These are phyloP conservation scores for Purpureocillium lavendulum DNA, from an alignment of 2,329 filamentous ascomycete genomes.

Conservation along the genomic window DNA sequence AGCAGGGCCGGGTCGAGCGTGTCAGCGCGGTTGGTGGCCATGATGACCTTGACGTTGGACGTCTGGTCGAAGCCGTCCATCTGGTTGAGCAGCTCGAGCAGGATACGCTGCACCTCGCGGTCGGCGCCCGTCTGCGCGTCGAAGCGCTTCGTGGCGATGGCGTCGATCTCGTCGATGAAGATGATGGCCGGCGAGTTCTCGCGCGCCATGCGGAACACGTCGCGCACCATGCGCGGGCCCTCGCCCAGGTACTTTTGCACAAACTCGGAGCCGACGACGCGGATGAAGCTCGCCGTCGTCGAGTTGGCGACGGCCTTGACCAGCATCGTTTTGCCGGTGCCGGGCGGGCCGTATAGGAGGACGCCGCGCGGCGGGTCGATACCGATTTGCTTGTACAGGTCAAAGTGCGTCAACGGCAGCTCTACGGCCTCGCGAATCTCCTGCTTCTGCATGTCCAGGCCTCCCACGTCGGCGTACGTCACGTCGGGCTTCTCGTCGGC, in stretches of 20 bases:
- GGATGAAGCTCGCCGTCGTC: slow-evolving; percentile 96
- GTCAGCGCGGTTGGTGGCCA: slow-evolving; percentile 98
- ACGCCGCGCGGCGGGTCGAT: slow-evolving; percentile 97
- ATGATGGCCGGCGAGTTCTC: slow-evolving; percentile 98
- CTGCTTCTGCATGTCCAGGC: slow-evolving; percentile 99
- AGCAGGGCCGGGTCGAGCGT: slow-evolving; percentile 92
- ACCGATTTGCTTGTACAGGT: slow-evolving; percentile 98
- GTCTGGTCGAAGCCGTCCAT: slow-evolving; percentile 99
- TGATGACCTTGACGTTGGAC: slow-evolving; percentile 99
- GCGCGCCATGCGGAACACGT: slow-evolving; percentile 97
- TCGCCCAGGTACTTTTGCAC: slow-evolving; percentile 98
- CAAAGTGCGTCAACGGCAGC: slow-evolving; percentile 92
- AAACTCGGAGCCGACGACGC: slow-evolving; percentile 95
- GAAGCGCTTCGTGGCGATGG: slow-evolving; percentile 98
- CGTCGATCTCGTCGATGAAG: slow-evolving; percentile 99
- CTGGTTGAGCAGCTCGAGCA: slow-evolving; percentile 95
- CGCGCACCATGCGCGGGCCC: slow-evolving; percentile 95
- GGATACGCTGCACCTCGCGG: slow-evolving; percentile 95
- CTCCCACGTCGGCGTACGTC: slow-evolving; percentile 95
- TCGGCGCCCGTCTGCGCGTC: slow-evolving; percentile 97
- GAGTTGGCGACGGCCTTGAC: slow-evolving; percentile 98
- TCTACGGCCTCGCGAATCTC: slow-evolving; percentile 98
- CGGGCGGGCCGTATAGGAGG: slow-evolving; percentile 88
- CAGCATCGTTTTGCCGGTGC: slow-evolving; percentile 94
- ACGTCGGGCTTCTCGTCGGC: slow-evolving; percentile 97